Evolutionary conservation across 352 stramenopile genomes (phyloP).

Genomic region (Phytopythium helicoides): DNA sequence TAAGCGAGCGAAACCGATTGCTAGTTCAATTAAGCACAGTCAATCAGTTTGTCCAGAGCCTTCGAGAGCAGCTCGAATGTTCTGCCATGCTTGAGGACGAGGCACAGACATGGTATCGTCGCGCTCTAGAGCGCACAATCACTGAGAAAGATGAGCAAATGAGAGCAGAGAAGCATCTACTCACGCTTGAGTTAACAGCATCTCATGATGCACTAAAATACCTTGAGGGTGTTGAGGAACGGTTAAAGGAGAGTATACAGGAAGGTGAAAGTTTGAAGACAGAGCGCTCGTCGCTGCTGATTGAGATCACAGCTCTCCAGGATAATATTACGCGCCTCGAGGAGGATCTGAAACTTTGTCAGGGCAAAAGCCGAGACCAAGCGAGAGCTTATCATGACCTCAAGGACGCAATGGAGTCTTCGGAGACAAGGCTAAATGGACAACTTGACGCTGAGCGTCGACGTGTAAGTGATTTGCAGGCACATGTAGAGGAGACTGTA

Average conservation of each 20-base stretch:
- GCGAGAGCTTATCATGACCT: neutral
- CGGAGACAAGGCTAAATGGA: neutral
- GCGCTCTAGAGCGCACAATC: constrained; percentile 24
- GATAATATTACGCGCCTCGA: constrained; percentile 12
- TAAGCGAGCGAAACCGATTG: constrained; percentile 35
- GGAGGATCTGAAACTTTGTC: constrained; percentile 9
- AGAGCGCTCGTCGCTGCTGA: constrained; percentile 17
- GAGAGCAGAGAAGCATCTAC: constrained; percentile 38
- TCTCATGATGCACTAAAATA: constrained; percentile 38
- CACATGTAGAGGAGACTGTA: constrained; percentile 15
- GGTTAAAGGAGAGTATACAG: constrained; percentile 12
- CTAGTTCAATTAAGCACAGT: constrained; percentile 59
- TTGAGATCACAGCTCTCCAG: constrained; percentile 8
- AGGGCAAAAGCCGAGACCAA: constrained; percentile 1
- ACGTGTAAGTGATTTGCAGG: constrained; percentile 8
- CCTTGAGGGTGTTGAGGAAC: constrained; percentile 35
- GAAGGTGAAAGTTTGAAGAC: constrained; percentile 8
- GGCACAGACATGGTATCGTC: constrained; percentile 27
- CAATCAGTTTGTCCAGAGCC: constrained; percentile 15
- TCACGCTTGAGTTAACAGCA: constrained; percentile 40
- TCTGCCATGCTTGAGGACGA: constrained; percentile 48
- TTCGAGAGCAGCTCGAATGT: constrained; percentile 36
- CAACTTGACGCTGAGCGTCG: constrained; percentile 1
- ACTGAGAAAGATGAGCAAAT: constrained; percentile 46
- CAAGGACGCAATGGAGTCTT: neutral